Evolutionary conservation across 176 grass and related monocot genomes (phyloP).

Genomic region (Cocos nucifera): DNA sequence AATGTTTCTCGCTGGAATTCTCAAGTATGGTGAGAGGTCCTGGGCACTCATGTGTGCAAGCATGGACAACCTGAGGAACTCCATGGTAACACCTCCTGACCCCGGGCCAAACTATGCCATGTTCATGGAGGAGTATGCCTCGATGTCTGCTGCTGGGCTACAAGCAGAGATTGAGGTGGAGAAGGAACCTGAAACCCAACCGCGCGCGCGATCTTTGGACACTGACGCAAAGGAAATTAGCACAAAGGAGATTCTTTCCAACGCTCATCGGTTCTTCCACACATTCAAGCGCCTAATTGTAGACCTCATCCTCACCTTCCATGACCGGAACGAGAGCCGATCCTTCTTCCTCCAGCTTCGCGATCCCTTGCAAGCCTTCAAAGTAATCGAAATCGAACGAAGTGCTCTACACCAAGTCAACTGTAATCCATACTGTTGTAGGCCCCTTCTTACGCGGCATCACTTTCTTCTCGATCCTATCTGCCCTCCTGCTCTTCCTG

Average conservation of each 20-base stretch:
- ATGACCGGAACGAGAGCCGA: slow-evolving; percentile 19
- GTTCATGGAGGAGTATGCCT: too few relatives aligned
- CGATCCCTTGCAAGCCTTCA: slow-evolving; percentile 2
- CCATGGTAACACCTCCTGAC: slow-evolving; percentile 1
- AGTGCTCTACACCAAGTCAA: slow-evolving; percentile 59
- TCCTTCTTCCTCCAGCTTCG: slow-evolving; percentile 9
- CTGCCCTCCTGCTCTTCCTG: slow-evolving; percentile 19
- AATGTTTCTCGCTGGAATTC: slow-evolving; percentile 30
- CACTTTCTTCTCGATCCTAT: slow-evolving; percentile 20
- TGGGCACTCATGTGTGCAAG: slow-evolving; percentile 40
- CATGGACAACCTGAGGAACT: slow-evolving; percentile 15
- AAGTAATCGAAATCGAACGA: slow-evolving; percentile 37
- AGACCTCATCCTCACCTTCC: slow-evolving; percentile 2
- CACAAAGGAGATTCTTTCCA: too few relatives aligned
- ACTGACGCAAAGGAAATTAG: too few relatives aligned
- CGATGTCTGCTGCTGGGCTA: too few relatives aligned
- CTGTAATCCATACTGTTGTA: not conserved
- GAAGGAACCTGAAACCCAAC: too few relatives aligned
- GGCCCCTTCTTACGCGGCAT: slow-evolving; percentile 27
- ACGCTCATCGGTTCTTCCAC: not conserved
- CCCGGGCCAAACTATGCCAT: slow-evolving; percentile 4
- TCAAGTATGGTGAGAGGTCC: slow-evolving; percentile 52
- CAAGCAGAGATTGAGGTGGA: too few relatives aligned
- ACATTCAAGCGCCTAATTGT: slow-evolving; percentile 2
- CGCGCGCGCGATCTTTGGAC: not conserved